Conservation (phyloP, 2,329 filamentous ascomycete genomes). For the Chaetomium globosum region DNA sequence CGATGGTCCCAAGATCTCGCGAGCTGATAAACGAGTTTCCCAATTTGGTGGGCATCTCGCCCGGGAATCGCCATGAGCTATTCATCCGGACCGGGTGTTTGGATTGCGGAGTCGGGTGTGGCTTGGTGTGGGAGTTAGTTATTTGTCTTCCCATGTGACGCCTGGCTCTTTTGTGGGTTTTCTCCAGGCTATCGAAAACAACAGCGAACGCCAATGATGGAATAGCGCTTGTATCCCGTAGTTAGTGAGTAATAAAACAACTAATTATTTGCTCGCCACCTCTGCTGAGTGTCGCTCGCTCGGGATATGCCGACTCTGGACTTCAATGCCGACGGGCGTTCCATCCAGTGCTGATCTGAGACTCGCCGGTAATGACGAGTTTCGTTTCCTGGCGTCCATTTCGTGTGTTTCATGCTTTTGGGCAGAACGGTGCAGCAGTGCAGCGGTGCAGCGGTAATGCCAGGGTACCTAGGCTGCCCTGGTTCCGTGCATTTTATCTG, state of each 20-base stretch:
- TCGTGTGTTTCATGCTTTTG: conserved; percentile 14
- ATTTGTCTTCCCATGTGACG: not conserved
- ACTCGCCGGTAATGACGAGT: conserved; percentile 21
- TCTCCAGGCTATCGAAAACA: not conserved
- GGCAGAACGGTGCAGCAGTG: not conserved
- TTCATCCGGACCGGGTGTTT: not conserved
- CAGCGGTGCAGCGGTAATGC: not conserved
- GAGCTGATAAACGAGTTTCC: not conserved
- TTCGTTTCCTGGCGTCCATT: conserved; percentile 17
- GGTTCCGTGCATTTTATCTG: conserved; percentile 18
- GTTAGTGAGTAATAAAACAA: too few relatives aligned
- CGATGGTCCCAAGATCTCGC: conserved; percentile 26
- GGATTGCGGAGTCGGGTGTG: not conserved
- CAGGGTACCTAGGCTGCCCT: not conserved
- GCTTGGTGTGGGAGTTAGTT: not conserved
- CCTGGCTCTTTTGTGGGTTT: not conserved
- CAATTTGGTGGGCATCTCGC: not conserved
- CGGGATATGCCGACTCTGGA: conserved; percentile 6
- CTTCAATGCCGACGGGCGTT: conserved; percentile 13
- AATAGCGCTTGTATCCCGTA: not conserved
- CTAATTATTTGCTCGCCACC: not conserved
- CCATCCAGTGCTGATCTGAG: conserved; percentile 18
- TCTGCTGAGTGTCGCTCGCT: not conserved
- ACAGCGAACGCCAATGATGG: not conserved
- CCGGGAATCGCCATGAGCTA: not conserved